Evolutionary conservation across 108 stramenopile species (phyloP).

Genomic region (Conticribra guillardii): DNA sequence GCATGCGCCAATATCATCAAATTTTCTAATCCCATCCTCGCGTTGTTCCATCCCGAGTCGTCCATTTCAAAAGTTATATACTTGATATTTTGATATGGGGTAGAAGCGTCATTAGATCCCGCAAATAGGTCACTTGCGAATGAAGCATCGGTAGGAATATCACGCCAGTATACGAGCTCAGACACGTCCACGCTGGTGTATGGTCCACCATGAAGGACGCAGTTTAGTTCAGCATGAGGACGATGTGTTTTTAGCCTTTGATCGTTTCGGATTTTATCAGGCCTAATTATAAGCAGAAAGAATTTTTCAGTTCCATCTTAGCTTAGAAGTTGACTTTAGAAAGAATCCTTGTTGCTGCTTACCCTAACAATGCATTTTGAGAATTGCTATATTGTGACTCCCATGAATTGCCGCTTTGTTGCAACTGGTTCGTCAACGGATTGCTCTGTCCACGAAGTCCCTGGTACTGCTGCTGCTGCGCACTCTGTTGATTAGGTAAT

Average conservation of each 20-base stretch:
- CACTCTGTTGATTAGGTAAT: neutral
- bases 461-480: neutral
- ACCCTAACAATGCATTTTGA: no score
- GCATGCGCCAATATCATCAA: constrained; percentile 61
- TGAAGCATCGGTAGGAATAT: constrained; percentile 36
- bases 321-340: neutral
- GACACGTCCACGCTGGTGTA: constrained; percentile 21
- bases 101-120: constrained; percentile 1
- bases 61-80: constrained; percentile 82
- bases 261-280: neutral
- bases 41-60: constrained; percentile 68
- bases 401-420: neutral
- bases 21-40: constrained; percentile 73
- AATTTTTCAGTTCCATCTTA: neutral
- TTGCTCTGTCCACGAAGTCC: neutral
- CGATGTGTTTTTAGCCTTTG: neutral
- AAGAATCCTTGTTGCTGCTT: neutral
- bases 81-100: constrained; percentile 28
- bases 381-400: neutral
- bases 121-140: constrained; percentile 26
- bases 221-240: constrained; percentile 11
- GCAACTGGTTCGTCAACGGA: neutral
- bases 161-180: constrained; percentile 52
- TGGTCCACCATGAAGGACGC: constrained; percentile 32
- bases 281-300: neutral